phyloP scores from a whole-genome alignment of 2,329 filamentous ascomycete genomes.

The Aschersonia sp. region DNA sequence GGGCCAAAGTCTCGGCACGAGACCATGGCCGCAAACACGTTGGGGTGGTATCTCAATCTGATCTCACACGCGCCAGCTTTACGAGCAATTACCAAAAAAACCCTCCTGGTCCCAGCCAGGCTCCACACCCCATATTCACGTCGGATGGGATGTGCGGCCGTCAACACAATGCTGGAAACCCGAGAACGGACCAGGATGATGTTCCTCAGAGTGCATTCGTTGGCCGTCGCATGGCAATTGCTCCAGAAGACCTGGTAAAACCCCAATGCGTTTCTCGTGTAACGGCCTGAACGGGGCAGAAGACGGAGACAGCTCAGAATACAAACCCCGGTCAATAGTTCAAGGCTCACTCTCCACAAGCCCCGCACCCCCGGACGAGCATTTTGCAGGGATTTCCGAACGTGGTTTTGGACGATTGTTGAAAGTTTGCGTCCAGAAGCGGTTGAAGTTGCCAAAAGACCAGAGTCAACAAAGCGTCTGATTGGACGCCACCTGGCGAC shows the following conservation, averaged over 20 bases:
- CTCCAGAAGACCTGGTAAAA: neutral
- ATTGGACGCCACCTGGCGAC: neutral
- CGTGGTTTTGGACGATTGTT: too few relatives aligned
- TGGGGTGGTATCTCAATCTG: too few relatives aligned
- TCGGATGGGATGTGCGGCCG: too few relatives aligned
- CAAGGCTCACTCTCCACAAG: neutral
- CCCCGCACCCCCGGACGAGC: neutral
- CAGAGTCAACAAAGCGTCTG: neutral
- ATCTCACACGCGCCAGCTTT: too few relatives aligned
- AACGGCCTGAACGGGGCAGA: neutral
- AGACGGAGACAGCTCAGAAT: neutral
- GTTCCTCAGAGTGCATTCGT: neutral
- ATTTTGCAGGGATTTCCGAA: too few relatives aligned
- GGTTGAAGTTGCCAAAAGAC: neutral
- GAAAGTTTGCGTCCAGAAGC: neutral
- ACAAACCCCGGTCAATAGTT: neutral
- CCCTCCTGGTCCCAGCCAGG: too few relatives aligned
- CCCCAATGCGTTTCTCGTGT: neutral
- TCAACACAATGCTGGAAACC: neutral
- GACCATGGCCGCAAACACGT: too few relatives aligned
- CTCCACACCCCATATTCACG: too few relatives aligned
- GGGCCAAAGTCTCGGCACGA: too few relatives aligned
- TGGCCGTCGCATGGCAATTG: neutral
- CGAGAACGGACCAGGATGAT: neutral
- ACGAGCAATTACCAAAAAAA: too few relatives aligned